Percentiles rank a stretch among this genome's conserved stretches.
These are phyloP conservation scores for Aspergillus calidoustus DNA, from an alignment of 2,329 filamentous ascomycete species.

Conservation along the genomic window DNA sequence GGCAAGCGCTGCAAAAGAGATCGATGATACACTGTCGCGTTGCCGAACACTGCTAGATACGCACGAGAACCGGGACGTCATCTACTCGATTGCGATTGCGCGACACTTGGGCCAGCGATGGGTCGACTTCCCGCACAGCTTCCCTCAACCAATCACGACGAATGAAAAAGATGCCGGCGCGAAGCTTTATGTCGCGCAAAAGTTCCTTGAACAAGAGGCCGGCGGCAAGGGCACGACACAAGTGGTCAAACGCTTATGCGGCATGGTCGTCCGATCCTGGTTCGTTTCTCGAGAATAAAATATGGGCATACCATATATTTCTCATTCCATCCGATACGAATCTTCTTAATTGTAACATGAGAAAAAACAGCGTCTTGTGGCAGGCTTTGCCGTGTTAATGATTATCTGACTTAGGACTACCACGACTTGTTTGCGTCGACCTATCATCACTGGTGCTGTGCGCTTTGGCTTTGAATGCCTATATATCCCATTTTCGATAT, in stretches of 20 bases:
- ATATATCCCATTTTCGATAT: constrained; percentile 14
- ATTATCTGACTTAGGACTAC: constrained; percentile 28
- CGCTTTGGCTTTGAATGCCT: constrained; percentile 16
- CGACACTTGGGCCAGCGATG: constrained; percentile 73
- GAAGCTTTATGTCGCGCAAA: constrained; percentile 70
- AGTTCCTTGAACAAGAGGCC: constrained; percentile 70
- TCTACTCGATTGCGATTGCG: constrained; percentile 85
- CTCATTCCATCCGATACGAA: constrained; percentile 8
- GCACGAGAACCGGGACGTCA: constrained; percentile 83
- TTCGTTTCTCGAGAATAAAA: constrained; percentile 45
- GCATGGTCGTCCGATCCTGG: constrained; percentile 67
- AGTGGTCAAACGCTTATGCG: constrained; percentile 71
- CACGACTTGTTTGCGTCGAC: constrained; percentile 9
- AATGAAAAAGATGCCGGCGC: constrained; percentile 70
- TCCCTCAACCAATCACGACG: constrained; percentile 60
- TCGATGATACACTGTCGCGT: constrained; percentile 67
- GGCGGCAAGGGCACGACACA: constrained; percentile 73
- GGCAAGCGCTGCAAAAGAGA: constrained; percentile 56
- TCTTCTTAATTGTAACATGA: constrained; percentile 28
- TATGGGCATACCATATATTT: constrained; percentile 13
- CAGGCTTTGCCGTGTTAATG: constrained; percentile 19
- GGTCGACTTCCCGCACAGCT: constrained; percentile 62
- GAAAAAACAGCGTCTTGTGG: constrained; percentile 24
- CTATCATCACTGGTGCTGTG: constrained; percentile 13
- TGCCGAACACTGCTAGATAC: constrained; percentile 76